phyloP scores from a whole-genome alignment of 257 asterid genomes.

The Capsicum baccatum region DNA sequence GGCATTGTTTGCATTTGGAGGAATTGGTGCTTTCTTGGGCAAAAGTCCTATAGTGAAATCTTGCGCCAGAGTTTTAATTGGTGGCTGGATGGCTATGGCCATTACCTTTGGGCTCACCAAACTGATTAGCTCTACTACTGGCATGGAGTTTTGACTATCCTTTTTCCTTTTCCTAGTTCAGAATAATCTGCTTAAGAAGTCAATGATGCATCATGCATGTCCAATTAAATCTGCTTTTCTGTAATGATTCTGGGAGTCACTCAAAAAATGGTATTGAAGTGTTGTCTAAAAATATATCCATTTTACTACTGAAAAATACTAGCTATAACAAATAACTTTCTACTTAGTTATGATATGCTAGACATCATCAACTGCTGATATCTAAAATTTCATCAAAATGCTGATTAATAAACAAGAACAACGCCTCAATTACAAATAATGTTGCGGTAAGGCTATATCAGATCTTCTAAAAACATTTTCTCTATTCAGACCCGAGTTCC shows the following conservation, averaged over 20 bases:
- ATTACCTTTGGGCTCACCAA: conserved; percentile 66
- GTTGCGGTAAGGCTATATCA: not conserved
- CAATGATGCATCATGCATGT: not conserved
- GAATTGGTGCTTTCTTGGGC: conserved; percentile 60
- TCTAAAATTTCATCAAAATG: not conserved
- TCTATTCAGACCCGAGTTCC: not conserved
- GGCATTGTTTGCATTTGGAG: conserved; percentile 46
- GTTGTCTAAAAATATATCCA: not conserved
- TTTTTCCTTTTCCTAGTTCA: not conserved
- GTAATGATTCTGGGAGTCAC: not conserved
- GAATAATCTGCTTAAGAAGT: not conserved
- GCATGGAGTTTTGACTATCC: conserved; percentile 44
- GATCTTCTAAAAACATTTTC: not conserved
- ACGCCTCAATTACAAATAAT: not conserved
- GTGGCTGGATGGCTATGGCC: conserved; percentile 82
- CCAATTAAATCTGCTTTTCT: not conserved
- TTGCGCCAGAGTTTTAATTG: conserved; percentile 37
- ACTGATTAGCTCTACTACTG: conserved; percentile 49
- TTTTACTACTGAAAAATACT: not conserved
- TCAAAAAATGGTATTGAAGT: not conserved
- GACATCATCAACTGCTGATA: not conserved
- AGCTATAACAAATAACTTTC: not conserved
- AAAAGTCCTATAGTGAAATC: conserved; percentile 50
- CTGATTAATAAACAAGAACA: not conserved
- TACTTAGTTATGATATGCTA: not conserved